Evolutionary conservation across 768 basidiomycete species (phyloP).

Genomic region (Thelephora aurantiotincta): DNA sequence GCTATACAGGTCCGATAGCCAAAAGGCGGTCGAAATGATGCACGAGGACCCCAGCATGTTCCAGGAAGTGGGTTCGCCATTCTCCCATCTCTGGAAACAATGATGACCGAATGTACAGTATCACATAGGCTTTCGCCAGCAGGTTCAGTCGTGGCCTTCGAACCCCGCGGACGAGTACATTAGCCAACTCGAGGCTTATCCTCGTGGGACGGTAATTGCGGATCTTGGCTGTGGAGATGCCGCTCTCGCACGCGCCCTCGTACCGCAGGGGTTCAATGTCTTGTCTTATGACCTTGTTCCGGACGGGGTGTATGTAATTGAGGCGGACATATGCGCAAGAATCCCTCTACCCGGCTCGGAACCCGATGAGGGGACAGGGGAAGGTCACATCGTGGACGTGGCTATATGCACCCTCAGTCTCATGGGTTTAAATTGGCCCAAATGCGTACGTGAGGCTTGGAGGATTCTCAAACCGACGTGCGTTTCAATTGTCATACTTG

Average conservation of each 20-base stretch:
- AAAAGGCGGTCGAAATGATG: constrained; percentile 69
- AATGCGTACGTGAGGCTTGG: constrained; percentile 80
- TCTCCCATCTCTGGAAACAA: background rate
- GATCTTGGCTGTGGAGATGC: constrained; percentile 97
- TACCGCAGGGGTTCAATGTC: constrained; percentile 53
- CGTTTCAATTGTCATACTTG: constrained; percentile 14
- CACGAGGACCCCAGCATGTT: constrained; percentile 68
- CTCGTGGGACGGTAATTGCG: constrained; percentile 59
- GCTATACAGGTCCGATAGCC: constrained; percentile 78
- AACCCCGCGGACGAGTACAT: constrained; percentile 86
- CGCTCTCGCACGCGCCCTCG: constrained; percentile 60
- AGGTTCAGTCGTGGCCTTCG: constrained; percentile 87
- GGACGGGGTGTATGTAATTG: constrained; percentile 61
- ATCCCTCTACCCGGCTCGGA: constrained; percentile 82
- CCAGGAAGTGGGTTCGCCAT: constrained; percentile 46
- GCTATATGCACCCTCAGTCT: constrained; percentile 90
- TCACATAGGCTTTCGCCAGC: constrained; percentile 81
- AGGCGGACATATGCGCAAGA: constrained; percentile 74
- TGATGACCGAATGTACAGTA: constrained; percentile 39
- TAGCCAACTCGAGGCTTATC: constrained; percentile 44
- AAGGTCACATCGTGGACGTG: constrained; percentile 76
- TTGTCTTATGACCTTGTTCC: constrained; percentile 75
- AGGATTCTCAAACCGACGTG: constrained; percentile 75
- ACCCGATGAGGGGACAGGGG: constrained; percentile 24
- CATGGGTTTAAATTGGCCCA: constrained; percentile 97